Evolutionary conservation across 202 grass and related monocot species (phyloP), one percentile per base, ranked within the genome.

Genomic region (Hordeum pubiflorum): DNA sequence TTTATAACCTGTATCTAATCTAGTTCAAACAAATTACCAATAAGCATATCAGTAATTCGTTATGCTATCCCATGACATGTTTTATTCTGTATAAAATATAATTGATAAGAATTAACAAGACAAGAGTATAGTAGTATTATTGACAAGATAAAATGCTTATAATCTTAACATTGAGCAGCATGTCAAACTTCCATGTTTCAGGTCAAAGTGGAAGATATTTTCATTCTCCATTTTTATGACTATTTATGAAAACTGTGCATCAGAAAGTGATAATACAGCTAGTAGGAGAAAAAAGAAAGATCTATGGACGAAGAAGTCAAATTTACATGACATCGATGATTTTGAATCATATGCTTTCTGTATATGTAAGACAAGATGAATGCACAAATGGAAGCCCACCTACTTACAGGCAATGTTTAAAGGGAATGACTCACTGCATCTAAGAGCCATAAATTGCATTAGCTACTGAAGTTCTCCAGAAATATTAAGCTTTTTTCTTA

Each of bases 1-100:
- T 87, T 75, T 85, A 71, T 61, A 81, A 83, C 87, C 64, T 82
- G 82, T 89, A 87, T 99, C 96, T 95, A 95, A 31, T 89, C 87
- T 95, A 95, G 86, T 89, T 73, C 77, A 88, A 83, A 97, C 70
- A 94, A 80, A 81, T 80, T 81, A 81, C 56, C 15, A 57, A 61
- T 63, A 79, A 79, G 7, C 2, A 52, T 78, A 85, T 85, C 68
- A 85, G 64, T 74, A 72, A 74, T 78, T 23, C 13, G 26, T 72
- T 78, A 18, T 69, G 59, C 13, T 58, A 82, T 83, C 44, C 62
- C 31, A 82, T 26, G 14, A 89, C 65, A 77, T 43, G 12, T 69
- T 58, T 52, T 40, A 64, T 32, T 23, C 13, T 71, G 61, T n/a
- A 72, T 63, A 50, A 60, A 77, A 71, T 22, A 60, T 31, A 71